These are phyloP conservation scores for Amesomyces nigricolor DNA, from an alignment of 2,329 filamentous ascomycete genomes.

Conservation along the genomic window DNA sequence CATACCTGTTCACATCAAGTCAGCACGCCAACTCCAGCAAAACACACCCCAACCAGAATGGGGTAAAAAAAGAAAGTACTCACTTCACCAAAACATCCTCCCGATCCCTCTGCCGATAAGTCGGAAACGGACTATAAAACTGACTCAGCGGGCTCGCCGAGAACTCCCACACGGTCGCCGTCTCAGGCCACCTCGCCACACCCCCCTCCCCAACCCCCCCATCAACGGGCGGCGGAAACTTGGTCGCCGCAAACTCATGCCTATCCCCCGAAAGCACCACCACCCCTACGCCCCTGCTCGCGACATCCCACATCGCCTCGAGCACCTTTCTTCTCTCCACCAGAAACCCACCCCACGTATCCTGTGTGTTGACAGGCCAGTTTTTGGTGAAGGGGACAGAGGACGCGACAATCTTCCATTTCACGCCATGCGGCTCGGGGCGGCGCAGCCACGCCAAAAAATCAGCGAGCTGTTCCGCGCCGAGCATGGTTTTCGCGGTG, in stretches of 20 bases:
- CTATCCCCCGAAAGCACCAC: slow-evolving; percentile 84
- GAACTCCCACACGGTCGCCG: slow-evolving; percentile 76
- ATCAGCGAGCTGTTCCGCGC: slow-evolving; percentile 69
- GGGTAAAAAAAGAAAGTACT: slow-evolving; percentile 31
- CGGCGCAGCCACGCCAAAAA: slow-evolving; percentile 70
- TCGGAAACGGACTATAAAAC: slow-evolving; percentile 82
- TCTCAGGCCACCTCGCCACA: slow-evolving; percentile 56
- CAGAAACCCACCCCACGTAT: slow-evolving; percentile 94
- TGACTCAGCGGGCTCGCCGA: slow-evolving; percentile 87
- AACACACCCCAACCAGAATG: background rate
- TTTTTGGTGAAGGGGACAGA: slow-evolving; percentile 97
- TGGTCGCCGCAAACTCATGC: slow-evolving; percentile 94
- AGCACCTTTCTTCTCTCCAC: slow-evolving; percentile 72
- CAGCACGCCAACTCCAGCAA: background rate
- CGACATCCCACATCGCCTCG: slow-evolving; percentile 86
- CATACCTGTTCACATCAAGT: slow-evolving; percentile 48
- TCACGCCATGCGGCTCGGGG: slow-evolving; percentile 68
- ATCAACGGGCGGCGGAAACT: slow-evolving; percentile 56
- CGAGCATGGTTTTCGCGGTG: slow-evolving; percentile 79
- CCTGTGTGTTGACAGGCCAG: slow-evolving; percentile 80
- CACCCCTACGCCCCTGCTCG: slow-evolving; percentile 68
- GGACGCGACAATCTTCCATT: slow-evolving; percentile 90
- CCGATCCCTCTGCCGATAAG: slow-evolving; percentile 74
- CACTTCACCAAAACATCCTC: slow-evolving; percentile 83
- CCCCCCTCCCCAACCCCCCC: background rate